These are phyloP conservation scores for Potentilla sterilis DNA, from an alignment of 306 rosid species.

Conservation along the genomic window DNA sequence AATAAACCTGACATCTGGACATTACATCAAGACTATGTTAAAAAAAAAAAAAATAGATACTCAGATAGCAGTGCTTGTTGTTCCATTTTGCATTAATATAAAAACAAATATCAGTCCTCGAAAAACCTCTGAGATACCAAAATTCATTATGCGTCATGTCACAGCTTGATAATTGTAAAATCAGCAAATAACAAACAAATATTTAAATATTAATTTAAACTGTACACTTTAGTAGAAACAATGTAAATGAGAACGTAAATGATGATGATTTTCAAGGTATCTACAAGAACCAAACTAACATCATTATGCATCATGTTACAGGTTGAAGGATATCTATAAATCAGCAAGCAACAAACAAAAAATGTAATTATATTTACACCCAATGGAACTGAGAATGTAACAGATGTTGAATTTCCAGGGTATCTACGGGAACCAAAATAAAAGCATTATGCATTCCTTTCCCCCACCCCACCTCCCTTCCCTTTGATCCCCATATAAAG, in stretches of 20 bases:
- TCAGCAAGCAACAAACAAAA: no score
- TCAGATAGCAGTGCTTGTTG: neutral
- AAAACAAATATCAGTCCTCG: constrained; percentile 17
- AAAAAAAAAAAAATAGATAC: neutral
- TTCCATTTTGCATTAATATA: neutral
- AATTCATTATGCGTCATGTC: neutral
- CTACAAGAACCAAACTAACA: neutral
- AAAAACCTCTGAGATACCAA: neutral
- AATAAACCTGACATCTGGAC: constrained; percentile 76
- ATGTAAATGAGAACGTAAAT: neutral
- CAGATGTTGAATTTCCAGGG: constrained; percentile 1
- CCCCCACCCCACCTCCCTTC: neutral
- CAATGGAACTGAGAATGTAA: neutral
- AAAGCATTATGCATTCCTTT: neutral
- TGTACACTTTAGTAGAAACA: neutral
- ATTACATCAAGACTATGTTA: constrained; percentile 36
- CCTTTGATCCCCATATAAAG: neutral
- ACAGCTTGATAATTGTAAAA: neutral
- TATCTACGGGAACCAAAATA: neutral
- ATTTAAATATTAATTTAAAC: neutral
- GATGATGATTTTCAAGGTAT: constrained; percentile 7
- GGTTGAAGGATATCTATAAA: no score
- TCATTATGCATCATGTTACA: neutral
- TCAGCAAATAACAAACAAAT: neutral
- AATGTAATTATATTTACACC: neutral